These are phyloP conservation scores for Ambrosia artemisiifolia DNA, from an alignment of 129 eudicot genomes.

Conservation along the genomic window DNA sequence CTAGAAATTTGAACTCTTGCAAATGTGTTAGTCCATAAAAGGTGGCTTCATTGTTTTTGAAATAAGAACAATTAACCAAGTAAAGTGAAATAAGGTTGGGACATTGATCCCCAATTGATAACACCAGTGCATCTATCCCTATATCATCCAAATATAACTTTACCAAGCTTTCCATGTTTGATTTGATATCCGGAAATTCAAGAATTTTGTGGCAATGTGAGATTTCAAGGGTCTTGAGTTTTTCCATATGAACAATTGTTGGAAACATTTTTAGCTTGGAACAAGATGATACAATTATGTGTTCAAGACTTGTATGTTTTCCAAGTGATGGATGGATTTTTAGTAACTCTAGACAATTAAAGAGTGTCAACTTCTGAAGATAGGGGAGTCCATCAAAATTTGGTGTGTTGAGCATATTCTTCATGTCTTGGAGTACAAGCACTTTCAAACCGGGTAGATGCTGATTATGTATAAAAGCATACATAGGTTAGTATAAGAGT, in stretches of 20 bases:
- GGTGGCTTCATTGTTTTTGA: background rate
- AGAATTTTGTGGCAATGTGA: background rate
- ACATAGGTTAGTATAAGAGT: no score
- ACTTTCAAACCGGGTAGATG: background rate
- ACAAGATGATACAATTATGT: background rate
- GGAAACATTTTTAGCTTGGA: background rate
- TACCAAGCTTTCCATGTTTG: background rate
- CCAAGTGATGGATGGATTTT: background rate
- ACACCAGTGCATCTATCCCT: background rate
- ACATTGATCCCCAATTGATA: background rate
- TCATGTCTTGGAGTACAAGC: background rate
- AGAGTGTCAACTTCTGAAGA: background rate
- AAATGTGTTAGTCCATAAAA: background rate
- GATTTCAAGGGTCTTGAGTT: background rate
- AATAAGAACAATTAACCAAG: background rate
- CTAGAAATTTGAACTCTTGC: background rate
- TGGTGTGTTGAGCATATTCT: background rate
- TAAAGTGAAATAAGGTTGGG: background rate
- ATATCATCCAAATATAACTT: background rate
- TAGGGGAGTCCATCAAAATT: constrained; percentile 1
- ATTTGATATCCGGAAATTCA: background rate
- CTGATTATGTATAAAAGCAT: no score
- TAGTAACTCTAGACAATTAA: background rate
- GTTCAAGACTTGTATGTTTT: background rate
- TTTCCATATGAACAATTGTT: background rate